A percentile compares a stretch with the other conserved stretches of the same genome.
Conservation (phyloP, 495 filamentous ascomycete genomes). For the Xanthoparmelia taractica region DNA sequence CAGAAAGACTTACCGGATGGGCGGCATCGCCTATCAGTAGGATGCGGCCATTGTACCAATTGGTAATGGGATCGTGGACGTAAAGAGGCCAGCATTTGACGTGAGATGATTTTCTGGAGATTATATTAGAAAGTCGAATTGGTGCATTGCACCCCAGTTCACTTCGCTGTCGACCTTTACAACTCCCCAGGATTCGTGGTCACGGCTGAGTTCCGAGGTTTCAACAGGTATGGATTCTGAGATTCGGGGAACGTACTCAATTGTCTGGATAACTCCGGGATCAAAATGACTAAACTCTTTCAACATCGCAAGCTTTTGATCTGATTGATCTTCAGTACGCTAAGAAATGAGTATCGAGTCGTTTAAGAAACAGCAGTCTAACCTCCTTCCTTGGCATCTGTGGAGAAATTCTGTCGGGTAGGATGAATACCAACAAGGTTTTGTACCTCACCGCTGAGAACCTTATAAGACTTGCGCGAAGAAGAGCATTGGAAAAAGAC, state of each 20-base stretch:
- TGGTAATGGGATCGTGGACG: constrained; percentile 30
- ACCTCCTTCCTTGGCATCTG: constrained; percentile 5
- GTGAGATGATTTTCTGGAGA: constrained; percentile 21
- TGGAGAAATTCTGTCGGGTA: constrained; percentile 13
- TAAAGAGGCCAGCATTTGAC: constrained; percentile 44
- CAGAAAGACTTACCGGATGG: constrained; percentile 36
- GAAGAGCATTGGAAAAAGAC: background rate
- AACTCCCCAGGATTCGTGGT: constrained; percentile 5
- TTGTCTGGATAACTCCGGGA: constrained; percentile 25
- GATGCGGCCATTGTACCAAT: constrained; percentile 35
- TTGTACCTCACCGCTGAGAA: constrained; percentile 32
- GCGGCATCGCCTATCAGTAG: constrained; percentile 45
- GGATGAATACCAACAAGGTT: constrained; percentile 41
- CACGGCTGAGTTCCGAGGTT: background rate
- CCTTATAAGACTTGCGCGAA: background rate
- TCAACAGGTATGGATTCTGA: constrained; percentile 1
- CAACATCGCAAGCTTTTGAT: constrained; percentile 22
- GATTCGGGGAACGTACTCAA: constrained; percentile 11
- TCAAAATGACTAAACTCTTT: constrained; percentile 23
- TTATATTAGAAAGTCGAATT: constrained; percentile 7
- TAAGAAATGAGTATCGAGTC: constrained; percentile 16
- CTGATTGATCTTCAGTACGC: constrained; percentile 14
- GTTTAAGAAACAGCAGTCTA: constrained; percentile 7
- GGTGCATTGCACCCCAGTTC: background rate
- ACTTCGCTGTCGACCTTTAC: constrained; percentile 7